Base-by-base conservation (phyloP, 2,329 filamentous ascomycete species). In the Alternaria arborescens region DNA sequence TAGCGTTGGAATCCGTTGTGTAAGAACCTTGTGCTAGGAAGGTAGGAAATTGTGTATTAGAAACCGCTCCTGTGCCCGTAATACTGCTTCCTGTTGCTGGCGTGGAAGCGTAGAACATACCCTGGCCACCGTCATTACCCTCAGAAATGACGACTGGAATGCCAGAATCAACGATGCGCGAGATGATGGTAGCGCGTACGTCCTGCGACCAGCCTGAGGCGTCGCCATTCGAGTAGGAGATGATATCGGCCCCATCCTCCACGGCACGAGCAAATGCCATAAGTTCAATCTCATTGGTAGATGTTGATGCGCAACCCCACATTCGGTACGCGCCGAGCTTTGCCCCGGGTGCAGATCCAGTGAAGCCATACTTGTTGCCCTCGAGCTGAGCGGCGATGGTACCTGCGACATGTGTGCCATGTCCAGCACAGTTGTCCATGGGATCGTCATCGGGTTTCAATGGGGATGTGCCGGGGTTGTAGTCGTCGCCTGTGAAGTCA, bases 351-450 rank as follows among this genome's bases (percentile, higher is more conserved):
- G 71, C 69, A 24, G 67, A 63, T 22, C 71, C 64, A 1, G 57
- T 67, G 28, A 71, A 70, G 38, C 64, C 63, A 28, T 60, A 51
- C 42, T 41, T 10, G 28, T 59, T 55, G 36, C 61, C 73, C 69
- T 87, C 78, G 81, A 46, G 72, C 71, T 88, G 84, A 1, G 87
- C 87, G 2, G 86, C 88, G 44, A 90, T 83, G 61, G 87, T 89
- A 32, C 88, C 88, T 2, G 87, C 82, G 40, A 71, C 65, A 24
- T 72, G 70, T 0, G 85, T 87, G 30, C 88, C 87, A 73, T 90
- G 87, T 3, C 87, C 87, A 26, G 40, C 52, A 11, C 12, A 18
- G 14, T 30, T 40, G 24, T 52, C 48, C 34, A 41, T 52, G 14
- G 46, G 46, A 16, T 36, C 28, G 16, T 28, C 6, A 5, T 36